Conservation (phyloP, 1,139 yeast species). For the Suhomyces bokatorum region DNA sequence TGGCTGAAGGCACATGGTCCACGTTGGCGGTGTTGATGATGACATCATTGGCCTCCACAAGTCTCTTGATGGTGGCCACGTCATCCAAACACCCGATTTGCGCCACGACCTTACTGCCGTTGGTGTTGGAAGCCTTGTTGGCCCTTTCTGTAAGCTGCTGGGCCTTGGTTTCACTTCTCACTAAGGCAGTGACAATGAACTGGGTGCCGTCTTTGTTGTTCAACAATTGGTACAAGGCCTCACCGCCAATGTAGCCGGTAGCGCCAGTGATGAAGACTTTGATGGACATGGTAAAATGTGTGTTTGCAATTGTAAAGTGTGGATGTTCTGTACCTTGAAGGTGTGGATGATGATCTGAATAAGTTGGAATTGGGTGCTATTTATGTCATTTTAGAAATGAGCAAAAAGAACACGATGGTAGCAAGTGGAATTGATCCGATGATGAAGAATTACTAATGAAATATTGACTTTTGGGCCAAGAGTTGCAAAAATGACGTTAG, state of each 20-base stretch:
- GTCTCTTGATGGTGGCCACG: slow-evolving; percentile 21
- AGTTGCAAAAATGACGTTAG: too few species aligned
- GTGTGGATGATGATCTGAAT: too few species aligned
- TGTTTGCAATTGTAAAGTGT: background rate
- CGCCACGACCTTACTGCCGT: slow-evolving; percentile 17
- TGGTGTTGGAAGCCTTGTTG: slow-evolving; percentile 16
- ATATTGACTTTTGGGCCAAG: too few species aligned
- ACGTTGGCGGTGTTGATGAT: slow-evolving; percentile 41
- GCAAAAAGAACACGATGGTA: too few species aligned
- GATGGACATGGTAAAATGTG: background rate
- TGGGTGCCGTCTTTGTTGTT: slow-evolving; percentile 15
- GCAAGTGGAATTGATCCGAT: too few species aligned
- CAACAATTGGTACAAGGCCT: slow-evolving; percentile 24
- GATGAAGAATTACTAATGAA: too few species aligned
- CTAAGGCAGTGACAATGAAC: slow-evolving; percentile 26
- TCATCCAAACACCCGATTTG: slow-evolving; percentile 28
- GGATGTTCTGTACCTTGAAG: too few species aligned
- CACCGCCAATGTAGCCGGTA: slow-evolving; percentile 38
- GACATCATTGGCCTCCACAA: slow-evolving; percentile 27
- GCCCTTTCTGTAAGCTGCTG: slow-evolving; percentile 19
- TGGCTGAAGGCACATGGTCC: slow-evolving; percentile 35
- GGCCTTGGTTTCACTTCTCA: slow-evolving; percentile 28
- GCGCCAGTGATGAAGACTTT: slow-evolving; percentile 28
- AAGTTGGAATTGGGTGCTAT: too few species aligned
- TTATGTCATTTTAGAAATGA: too few species aligned